phyloP scores from a whole-genome alignment of 2,329 filamentous ascomycete genomes.

The Erysiphe neolycopersici region DNA sequence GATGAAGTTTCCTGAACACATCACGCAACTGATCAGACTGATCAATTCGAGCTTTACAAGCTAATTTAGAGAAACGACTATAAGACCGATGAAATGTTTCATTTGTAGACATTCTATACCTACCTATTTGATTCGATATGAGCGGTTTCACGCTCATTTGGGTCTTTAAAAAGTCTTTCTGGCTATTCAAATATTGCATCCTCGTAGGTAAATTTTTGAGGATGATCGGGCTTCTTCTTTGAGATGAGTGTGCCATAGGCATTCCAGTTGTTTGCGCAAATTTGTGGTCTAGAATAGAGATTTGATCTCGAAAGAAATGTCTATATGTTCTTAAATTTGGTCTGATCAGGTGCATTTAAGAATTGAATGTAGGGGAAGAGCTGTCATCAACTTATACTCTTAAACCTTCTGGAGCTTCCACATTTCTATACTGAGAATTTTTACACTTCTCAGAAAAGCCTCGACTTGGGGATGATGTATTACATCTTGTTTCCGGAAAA shows the following conservation, averaged over 20 bases:
- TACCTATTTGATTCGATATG: background rate
- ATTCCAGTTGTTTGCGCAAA: background rate
- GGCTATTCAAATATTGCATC: background rate
- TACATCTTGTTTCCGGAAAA: too few relatives aligned
- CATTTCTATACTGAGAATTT: background rate
- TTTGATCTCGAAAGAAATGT: background rate
- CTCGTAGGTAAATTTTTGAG: background rate
- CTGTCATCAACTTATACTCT: background rate
- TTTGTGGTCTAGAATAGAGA: background rate
- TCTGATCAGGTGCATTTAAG: background rate
- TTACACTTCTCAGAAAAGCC: background rate
- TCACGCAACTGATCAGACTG: background rate
- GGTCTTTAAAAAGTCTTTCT: background rate
- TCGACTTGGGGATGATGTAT: background rate
- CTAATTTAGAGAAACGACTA: background rate
- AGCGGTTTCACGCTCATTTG: background rate
- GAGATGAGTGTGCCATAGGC: background rate
- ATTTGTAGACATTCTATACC: background rate
- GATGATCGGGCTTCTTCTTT: background rate
- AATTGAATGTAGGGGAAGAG: background rate
- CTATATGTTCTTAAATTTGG: background rate
- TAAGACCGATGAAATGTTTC: background rate
- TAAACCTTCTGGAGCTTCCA: background rate
- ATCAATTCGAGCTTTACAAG: background rate
- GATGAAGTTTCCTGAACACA: background rate